A percentile compares a stretch with the other conserved stretches of the same genome.
Conservation (phyloP, 2,329 filamentous ascomycete species). For the Fusarium lyarnte region DNA sequence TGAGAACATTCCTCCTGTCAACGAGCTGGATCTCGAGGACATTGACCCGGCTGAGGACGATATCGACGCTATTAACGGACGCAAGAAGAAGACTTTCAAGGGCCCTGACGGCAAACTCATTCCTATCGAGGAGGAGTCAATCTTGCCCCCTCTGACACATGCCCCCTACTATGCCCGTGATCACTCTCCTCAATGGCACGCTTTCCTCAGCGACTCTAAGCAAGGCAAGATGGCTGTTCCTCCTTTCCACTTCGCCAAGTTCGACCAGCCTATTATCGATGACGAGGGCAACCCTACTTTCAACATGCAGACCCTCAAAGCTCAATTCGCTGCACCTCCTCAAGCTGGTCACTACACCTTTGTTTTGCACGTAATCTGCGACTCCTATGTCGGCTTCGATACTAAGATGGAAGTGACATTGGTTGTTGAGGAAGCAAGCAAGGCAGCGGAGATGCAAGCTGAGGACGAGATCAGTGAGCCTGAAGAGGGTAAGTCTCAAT, state of each 20-base stretch:
- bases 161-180: slow-evolving; percentile 92
- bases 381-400: slow-evolving; percentile 95
- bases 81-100: slow-evolving; percentile 75
- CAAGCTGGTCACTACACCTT: slow-evolving; percentile 94
- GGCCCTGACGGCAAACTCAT: slow-evolving; percentile 66
- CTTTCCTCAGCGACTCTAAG: slow-evolving; percentile 94
- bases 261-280: slow-evolving; percentile 88
- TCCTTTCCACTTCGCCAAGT: slow-evolving; percentile 92
- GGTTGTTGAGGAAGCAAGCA: slow-evolving; percentile 87
- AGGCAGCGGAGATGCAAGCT: slow-evolving; percentile 80
- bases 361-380: slow-evolving; percentile 91
- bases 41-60: slow-evolving; percentile 94
- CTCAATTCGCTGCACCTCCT: slow-evolving; percentile 94
- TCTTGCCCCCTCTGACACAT: slow-evolving; percentile 85
- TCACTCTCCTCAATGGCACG: slow-evolving; percentile 89
- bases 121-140: slow-evolving; percentile 67
- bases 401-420: slow-evolving; percentile 90
- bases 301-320: slow-evolving; percentile 95
- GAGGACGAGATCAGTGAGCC: slow-evolving; percentile 98
- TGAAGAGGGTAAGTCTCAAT: slow-evolving; percentile 80
- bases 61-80: slow-evolving; percentile 82
- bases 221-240: slow-evolving; percentile 96
- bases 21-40: slow-evolving; percentile 85
- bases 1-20: slow-evolving; percentile 76
- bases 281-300: slow-evolving; percentile 87